Conservation (phyloP, 78 protist species). For the slime mould (Dictyostelium discoideum) region DNA sequence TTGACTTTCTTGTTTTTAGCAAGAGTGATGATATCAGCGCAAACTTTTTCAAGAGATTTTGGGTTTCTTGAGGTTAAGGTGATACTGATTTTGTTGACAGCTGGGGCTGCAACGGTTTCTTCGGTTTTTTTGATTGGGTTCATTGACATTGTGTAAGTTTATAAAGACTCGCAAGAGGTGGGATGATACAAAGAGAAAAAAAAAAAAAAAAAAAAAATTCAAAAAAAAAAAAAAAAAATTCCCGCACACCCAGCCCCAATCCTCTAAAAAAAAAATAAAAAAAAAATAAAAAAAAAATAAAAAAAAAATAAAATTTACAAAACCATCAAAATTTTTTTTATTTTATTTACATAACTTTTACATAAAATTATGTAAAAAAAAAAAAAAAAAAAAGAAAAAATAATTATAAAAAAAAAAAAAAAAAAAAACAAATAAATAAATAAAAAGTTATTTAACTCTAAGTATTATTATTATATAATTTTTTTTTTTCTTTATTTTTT, state of each 20-base stretch:
- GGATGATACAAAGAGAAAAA: neutral
- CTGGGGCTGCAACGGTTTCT: constrained; percentile 10
- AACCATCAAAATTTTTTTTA: neutral
- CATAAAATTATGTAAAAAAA: neutral
- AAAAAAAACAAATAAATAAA: neutral
- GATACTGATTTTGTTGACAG: constrained; percentile 94
- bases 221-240: constrained; percentile 17
- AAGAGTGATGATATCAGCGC: constrained; percentile 93
- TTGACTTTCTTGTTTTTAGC: constrained; percentile 93
- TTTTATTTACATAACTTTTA: neutral
- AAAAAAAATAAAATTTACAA: neutral
- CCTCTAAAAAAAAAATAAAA: neutral
- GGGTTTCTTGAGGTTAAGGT: constrained; percentile 97
- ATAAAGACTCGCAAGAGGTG: neutral
- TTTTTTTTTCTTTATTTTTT: no score
- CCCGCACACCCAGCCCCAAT: neutral
- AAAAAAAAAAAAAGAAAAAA: neutral
- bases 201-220: neutral
- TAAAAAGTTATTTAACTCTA: no score
- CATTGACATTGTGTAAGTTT: constrained; percentile 70
- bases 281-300: neutral
- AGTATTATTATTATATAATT: no score
- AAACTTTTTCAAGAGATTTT: constrained; percentile 97
- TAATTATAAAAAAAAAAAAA: constrained; percentile 5
- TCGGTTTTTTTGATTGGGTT: constrained; percentile 73